Evolutionary conservation across 164 flowering plant genomes (phyloP), one percentile per base, ranked within the genome.

Genomic region (Liriodendron chinense): DNA sequence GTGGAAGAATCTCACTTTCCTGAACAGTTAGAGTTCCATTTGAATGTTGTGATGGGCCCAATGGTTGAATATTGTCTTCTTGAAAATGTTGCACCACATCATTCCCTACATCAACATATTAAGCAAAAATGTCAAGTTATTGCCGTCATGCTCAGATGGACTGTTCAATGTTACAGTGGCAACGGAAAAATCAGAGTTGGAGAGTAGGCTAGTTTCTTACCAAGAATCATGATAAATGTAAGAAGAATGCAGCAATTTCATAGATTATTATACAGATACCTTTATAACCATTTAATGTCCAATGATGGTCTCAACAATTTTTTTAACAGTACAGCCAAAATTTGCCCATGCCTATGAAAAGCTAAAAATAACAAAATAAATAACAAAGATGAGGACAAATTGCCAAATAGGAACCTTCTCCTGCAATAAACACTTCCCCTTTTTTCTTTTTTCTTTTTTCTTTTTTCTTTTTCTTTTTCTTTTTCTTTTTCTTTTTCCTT

Each of bases 31-130:
- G 43, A 28, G 18, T 26, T 26, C 3, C n/a, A 13, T 20, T 26
- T 26, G 43, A 47, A 59, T 70, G 57, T 26, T 25, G 49, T 24
- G 8, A 59, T 71, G 47, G 22, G 24, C 9, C 22, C 48, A 28
- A 59, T 62, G 57, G 23, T 18, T 47, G 66, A 28, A 22, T 48
- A n/a, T 7, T 65, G 24, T 13, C 72, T 75, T 59, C 77, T 43
- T 68, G 43, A 75, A 16, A 59, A 69, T 26, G 64, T 53, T 34
- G 23, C 6, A 7, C 18, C 47, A 68, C 47, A 69, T 65, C 47
- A n/a, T 63, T 70, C 73, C 57, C 69, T 70, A 67, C 62, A 68
- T 57, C 72, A 75, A 70, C 1, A 47, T 25, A 48, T 66, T 47
- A 20, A 74, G 47, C 47, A 47, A 21, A 63, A 74, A 64, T 7